Base-by-base conservation (phyloP, 2,329 filamentous ascomycete genomes). In the Fonsecaea multimorphosa region DNA sequence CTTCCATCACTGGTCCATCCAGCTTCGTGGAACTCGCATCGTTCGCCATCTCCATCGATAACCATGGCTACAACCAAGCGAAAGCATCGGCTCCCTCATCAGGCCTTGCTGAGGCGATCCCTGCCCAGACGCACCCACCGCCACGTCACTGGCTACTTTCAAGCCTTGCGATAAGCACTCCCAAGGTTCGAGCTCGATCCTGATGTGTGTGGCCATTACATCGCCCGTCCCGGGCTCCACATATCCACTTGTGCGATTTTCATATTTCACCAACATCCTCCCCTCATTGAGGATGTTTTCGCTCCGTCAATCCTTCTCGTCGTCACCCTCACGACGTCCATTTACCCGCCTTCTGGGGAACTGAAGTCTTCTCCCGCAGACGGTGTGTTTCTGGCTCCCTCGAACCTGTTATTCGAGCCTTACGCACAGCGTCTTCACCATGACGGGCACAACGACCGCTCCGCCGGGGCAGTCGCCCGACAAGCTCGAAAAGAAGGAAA, bases 401-500 rank as follows among this genome's bases (percentile, higher is more conserved):
- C 27, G 19, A 11, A 51, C 22, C 24, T 5, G 16, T 14, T 9
- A 53, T 16, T 34, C 22, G 46, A 19, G 58, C 22, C 32, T 53
- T 24, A 12, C 29, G 29, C 7, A 44, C 5, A 1, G 12, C 32
- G 1, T 40, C 58, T 32, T 49, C 3, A 54, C 14, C 11, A 49
- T 27, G 19, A 61, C 53, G 51, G 34, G 49, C 24, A 24, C 16
- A 8, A 29, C 51, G 22, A 36, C 24, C 8, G 24, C 32, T 32
- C 22, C 59, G 8, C 22, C 51, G 24, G 51, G 46, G 34, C 22
- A 3, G 22, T 19, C 44, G 14, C 22, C 59, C 24, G 59, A 61
- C 51, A 61, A n/a, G 3, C 29, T 46, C 32, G 63, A 68, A 54
- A 64, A 68, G 59, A 61, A 66, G 34, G 34, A 63, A 24, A 52